Evolutionary conservation across 1,284 basidiomycete genomes (phyloP).

Genomic region (Stereum hirsutum): DNA sequence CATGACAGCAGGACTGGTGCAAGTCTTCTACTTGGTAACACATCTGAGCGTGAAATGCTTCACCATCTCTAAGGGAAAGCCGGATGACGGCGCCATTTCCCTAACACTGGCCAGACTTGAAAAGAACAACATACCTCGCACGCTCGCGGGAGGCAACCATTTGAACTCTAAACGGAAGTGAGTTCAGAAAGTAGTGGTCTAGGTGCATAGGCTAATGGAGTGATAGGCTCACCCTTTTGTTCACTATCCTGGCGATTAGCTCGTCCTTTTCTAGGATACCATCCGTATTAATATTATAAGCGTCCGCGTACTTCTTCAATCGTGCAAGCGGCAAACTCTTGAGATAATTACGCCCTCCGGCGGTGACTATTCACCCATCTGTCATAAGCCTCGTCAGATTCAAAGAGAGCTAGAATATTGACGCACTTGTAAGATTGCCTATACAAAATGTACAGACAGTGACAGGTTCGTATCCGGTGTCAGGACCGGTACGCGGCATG

Average conservation of each 20-base stretch:
- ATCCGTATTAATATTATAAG: constrained; percentile 56
- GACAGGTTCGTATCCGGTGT: constrained; percentile 50
- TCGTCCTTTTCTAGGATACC: constrained; percentile 69
- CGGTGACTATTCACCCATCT: constrained; percentile 50
- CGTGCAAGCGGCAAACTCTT: constrained; percentile 45
- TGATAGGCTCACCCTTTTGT: constrained; percentile 39
- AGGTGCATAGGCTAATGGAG: constrained; percentile 13
- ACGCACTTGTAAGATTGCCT: constrained; percentile 57
- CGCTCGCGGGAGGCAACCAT: constrained; percentile 23
- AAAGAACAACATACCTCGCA: constrained; percentile 35
- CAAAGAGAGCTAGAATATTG: not conserved
- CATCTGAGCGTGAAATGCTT: too few species aligned
- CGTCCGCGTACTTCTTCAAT: constrained; percentile 57
- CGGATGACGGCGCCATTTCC: too few species aligned
- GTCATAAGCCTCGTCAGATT: not conserved
- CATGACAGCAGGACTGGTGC: too few species aligned
- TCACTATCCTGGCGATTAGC: constrained; percentile 52
- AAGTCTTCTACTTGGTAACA: too few species aligned
- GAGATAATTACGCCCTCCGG: constrained; percentile 46
- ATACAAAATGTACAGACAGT: constrained; percentile 67
- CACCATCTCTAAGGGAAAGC: too few species aligned
- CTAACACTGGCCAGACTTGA: too few species aligned
- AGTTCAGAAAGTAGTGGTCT: not conserved
- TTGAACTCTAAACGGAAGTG: not conserved
- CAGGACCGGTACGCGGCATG: constrained; percentile 46